Evolutionary conservation across 2,329 filamentous ascomycete genomes (phyloP).

Genomic region (Botrytis deweyae): DNA sequence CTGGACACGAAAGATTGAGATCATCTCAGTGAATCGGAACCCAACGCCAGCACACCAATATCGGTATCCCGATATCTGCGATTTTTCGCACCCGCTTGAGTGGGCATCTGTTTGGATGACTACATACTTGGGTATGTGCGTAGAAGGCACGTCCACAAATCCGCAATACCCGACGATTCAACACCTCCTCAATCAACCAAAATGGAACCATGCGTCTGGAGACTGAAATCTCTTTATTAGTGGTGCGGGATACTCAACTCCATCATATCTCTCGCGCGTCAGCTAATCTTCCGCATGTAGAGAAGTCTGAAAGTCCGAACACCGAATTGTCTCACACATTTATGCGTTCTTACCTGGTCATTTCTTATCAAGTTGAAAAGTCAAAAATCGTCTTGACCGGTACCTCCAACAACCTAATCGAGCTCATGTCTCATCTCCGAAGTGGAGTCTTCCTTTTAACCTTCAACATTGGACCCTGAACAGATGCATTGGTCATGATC

Average conservation of each 20-base stretch:
- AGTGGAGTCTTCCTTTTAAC: not conserved
- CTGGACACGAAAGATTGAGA: not conserved
- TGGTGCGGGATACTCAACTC: not conserved
- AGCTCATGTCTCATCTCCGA: not conserved
- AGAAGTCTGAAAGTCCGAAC: not conserved
- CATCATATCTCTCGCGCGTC: not conserved
- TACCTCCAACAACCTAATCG: not conserved
- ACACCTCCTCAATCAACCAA: not conserved
- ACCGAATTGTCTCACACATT: not conserved
- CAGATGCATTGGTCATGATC: constrained; percentile 3
- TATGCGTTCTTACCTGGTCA: not conserved
- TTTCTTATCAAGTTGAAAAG: constrained; percentile 5
- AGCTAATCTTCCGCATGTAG: not conserved
- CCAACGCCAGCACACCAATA: not conserved
- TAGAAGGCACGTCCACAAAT: not conserved
- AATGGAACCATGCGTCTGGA: not conserved
- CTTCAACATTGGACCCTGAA: not conserved
- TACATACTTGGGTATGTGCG: not conserved
- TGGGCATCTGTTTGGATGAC: not conserved
- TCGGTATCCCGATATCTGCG: not conserved
- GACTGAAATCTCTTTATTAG: not conserved
- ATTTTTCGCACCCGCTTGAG: not conserved
- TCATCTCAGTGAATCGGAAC: not conserved
- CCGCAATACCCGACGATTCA: not conserved
- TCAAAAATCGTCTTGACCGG: not conserved